Evolutionary conservation across 169 alveolate species (phyloP), one percentile per base, ranked within the genome.

Genomic region (Cryptosporidium felis): DNA sequence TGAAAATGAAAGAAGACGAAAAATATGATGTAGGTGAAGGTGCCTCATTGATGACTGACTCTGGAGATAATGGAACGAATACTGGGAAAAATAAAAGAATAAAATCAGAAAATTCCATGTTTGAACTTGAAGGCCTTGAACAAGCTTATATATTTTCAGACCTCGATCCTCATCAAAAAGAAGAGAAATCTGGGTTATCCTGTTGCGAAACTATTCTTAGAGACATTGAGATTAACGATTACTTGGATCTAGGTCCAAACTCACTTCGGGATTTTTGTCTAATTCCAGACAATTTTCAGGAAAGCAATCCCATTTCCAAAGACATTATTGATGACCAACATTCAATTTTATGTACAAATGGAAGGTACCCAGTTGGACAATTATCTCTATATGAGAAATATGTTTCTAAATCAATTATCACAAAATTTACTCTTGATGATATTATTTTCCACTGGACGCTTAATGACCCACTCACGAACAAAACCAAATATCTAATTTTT

Each of bases 191-290:
- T 1, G 34, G 36, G 8, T 30, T 5, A 56, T 16, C n/a, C 16
- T 21, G 63, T 28, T n/a, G 42, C 14, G 34, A 28, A 28, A 30
- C 3, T 56, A 26, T 56, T 9, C 44, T 56, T 0, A 28, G 1
- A 12, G 28, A 53, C 10, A 21, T 74, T 56, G 28, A 36, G 6
- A 18, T 74, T 12, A 10, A 36, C 26, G 85, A 74, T 32, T 74
- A 51, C 42, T 23, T 74, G n/a, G 85, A 74, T 53, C 41, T 74
- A 23, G 85, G 85, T 9, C 85, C 85, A 21, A 36, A 40, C 44
- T 56, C 74, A n/a, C 67, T 74, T 40, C 18, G 67, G n/a, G 85
- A 74, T 12, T 74, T 74, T 74, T 74, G 85, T 21, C n/a, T 56
- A 23, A 49, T 74, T 6, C 8, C 23, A 30, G 44, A 16, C 6